phyloP scores from a whole-genome alignment of 495 filamentous ascomycete species.

The Lentithecium fluviatile region DNA sequence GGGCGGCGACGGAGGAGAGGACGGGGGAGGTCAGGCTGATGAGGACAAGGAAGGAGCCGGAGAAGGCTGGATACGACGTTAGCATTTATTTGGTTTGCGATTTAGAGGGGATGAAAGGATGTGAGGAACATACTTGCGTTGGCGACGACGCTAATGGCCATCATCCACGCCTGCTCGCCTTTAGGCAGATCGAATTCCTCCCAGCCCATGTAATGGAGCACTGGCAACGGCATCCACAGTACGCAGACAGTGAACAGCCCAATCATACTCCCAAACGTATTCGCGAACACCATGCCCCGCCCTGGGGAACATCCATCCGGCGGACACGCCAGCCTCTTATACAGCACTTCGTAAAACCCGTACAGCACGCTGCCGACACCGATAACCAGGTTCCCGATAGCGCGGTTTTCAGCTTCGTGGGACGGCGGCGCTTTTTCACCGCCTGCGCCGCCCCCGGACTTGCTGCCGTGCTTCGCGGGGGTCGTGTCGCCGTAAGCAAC shows the following conservation, averaged over 20 bases:
- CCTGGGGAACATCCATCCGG: constrained; percentile 80
- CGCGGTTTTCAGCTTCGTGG: constrained; percentile 56
- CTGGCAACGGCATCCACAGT: constrained; percentile 87
- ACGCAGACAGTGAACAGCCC: constrained; percentile 80
- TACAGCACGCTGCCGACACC: constrained; percentile 91
- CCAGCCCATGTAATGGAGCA: constrained; percentile 72
- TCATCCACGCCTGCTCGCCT: constrained; percentile 72
- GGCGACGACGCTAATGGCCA: constrained; percentile 74
- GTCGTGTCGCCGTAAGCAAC: constrained; percentile 81
- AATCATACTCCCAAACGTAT: constrained; percentile 82
- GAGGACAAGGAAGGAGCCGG: constrained; percentile 88
- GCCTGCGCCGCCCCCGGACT: constrained; percentile 51
- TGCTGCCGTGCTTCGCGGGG: constrained; percentile 51
- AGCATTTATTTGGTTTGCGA: not conserved
- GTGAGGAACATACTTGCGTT: constrained; percentile 75
- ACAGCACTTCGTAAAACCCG: constrained; percentile 94
- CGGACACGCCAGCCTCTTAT: constrained; percentile 88
- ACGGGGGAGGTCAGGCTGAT: constrained; percentile 92
- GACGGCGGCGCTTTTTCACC: constrained; percentile 46
- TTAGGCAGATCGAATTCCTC: constrained; percentile 81
- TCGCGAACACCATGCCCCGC: constrained; percentile 88
- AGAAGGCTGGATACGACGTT: constrained; percentile 57
- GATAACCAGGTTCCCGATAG: constrained; percentile 86
- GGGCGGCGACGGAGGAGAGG: constrained; percentile 82
- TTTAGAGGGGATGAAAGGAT: not conserved